phyloP scores from a whole-genome alignment of 768 basidiomycete genomes.

The Lyophyllum atratum region DNA sequence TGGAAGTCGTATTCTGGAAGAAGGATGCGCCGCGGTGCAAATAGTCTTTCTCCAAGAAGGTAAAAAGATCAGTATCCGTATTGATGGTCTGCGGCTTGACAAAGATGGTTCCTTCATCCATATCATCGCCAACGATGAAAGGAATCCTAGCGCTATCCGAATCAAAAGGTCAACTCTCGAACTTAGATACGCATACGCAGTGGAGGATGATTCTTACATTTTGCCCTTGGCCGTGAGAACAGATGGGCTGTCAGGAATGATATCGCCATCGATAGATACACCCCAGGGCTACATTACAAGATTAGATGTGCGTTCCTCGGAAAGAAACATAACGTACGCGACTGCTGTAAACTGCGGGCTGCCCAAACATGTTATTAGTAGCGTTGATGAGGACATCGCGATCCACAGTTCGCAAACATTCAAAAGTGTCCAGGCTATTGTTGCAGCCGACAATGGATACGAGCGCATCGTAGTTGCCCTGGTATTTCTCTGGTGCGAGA shows the following conservation, averaged over 20 bases:
- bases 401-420: constrained; percentile 20
- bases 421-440: constrained; percentile 29
- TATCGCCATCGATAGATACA: constrained; percentile 18
- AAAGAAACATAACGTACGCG: constrained; percentile 11
- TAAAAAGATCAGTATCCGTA: constrained; percentile 14
- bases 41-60: constrained; percentile 23
- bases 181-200: background rate
- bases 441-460: constrained; percentile 33
- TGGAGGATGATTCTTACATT: constrained; percentile 15
- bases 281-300: constrained; percentile 17
- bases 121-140: constrained; percentile 20
- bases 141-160: constrained; percentile 16
- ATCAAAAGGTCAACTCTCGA: background rate
- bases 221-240: constrained; percentile 19
- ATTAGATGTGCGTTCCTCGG: background rate
- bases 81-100: constrained; percentile 20
- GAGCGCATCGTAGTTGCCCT: constrained; percentile 39
- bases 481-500: constrained; percentile 30
- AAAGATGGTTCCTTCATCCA: constrained; percentile 21
- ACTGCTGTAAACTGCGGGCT: constrained; percentile 16
- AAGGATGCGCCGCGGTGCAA: constrained; percentile 18
- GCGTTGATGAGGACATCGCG: constrained; percentile 17
- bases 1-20: constrained; percentile 20
- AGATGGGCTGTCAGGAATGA: constrained; percentile 19
- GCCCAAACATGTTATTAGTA: constrained; percentile 16